Conservation (phyloP, 805 yeast species). For the Citeromyces matritensis region DNA sequence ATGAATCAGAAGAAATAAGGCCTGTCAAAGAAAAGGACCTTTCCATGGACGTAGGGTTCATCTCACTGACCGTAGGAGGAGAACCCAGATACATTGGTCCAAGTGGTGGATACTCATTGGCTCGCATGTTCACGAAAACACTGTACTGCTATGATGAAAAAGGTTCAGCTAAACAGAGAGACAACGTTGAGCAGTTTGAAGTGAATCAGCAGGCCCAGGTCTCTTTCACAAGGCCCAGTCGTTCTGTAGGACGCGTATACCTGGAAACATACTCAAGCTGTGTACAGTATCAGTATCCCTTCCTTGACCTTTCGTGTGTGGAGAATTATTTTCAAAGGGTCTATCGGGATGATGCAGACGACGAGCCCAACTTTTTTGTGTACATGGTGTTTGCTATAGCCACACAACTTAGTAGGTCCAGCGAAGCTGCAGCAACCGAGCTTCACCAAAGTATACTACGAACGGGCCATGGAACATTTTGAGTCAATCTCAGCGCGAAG, state of each 20-base stretch:
- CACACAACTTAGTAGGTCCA: conserved; percentile 8
- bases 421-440: conserved; percentile 3
- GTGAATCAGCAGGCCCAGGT: conserved; percentile 2
- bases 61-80: conserved; percentile 13
- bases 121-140: conserved; percentile 9
- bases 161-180: too few species aligned
- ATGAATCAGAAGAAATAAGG: too few species aligned
- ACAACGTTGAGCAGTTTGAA: conserved; percentile 1
- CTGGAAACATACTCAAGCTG: conserved; percentile 10
- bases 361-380: conserved; percentile 11
- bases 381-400: conserved; percentile 18
- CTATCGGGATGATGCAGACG: conserved; percentile 6
- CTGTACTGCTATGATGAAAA: conserved; percentile 9
- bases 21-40: conserved; percentile 6
- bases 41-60: conserved; percentile 14
- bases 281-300: conserved; percentile 20
- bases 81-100: conserved; percentile 15
- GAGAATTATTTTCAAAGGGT: conserved; percentile 8
- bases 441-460: conserved; percentile 13
- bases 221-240: conserved; percentile 10
- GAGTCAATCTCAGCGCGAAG: conserved; percentile 9
- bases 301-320: conserved; percentile 14
- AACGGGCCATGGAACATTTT: conserved; percentile 14
- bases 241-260: conserved; percentile 5
- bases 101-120: conserved; percentile 16